Evolutionary conservation across 192 early-diverging fungal species (phyloP).

Genomic region (Phycomyces nitens): DNA sequence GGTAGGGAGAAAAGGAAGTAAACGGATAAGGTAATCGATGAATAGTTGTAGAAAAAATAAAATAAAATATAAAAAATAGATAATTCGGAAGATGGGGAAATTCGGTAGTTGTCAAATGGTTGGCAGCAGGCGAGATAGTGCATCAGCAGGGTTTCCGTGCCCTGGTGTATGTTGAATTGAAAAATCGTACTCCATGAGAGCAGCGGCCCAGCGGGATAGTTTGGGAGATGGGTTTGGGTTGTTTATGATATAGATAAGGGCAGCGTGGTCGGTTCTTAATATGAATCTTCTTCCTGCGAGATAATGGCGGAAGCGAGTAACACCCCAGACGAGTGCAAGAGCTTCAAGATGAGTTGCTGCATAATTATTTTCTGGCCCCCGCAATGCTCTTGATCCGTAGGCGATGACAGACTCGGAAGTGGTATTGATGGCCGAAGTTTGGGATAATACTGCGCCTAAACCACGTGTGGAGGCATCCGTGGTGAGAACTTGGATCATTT

Average conservation of each 20-base stretch:
- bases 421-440: background rate
- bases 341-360: constrained; percentile 28
- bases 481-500: background rate
- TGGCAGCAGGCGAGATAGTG: background rate
- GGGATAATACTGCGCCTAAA: constrained; percentile 2
- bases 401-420: background rate
- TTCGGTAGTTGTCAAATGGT: background rate
- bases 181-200: constrained; percentile 1
- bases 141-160: background rate
- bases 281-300: constrained; percentile 20
- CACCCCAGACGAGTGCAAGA: too few relatives aligned
- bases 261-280: constrained; percentile 33
- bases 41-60: too few relatives aligned
- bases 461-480: background rate
- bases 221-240: too few relatives aligned
- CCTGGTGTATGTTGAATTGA: background rate
- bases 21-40: too few relatives aligned
- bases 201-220: background rate
- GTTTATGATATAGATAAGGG: constrained; percentile 22
- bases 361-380: constrained; percentile 19
- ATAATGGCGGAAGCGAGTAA: too few relatives aligned
- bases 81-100: too few relatives aligned
- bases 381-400: constrained; percentile 4
- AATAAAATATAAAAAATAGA: too few relatives aligned
- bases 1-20: too few relatives aligned